Base-by-base conservation (phyloP, 2,329 filamentous ascomycete genomes). In the Fusarium nelsonii region DNA sequence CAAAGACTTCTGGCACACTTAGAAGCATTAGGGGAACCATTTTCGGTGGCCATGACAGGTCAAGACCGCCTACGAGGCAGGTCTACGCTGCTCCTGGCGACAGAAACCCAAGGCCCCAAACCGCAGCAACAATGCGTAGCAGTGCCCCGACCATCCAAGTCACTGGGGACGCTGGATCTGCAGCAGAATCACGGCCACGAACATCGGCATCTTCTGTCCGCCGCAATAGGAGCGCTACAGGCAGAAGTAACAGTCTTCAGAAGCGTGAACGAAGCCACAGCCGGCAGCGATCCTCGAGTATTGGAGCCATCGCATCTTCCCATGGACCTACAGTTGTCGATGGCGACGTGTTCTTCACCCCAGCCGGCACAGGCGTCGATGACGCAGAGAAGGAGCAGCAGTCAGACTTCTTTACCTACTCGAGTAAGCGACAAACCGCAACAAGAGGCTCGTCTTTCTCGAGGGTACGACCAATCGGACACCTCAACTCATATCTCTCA, bases 1-100 rank as follows among this genome's bases (percentile, higher is more conserved):
- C 92, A 5, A 90, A 89, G 76, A 93, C 93, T 8, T 87, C 89
- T 8, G 92, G 90, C 16, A 94, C 92, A 1, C 81, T 90, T 39
- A 88, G 87, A 71, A 92, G 88, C 75, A 83, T 92, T 68, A 88
- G 85, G 68, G 90, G 91, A 28, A 96, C 92, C 78, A 90, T 97
- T 30, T 94, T 97, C 76, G 90, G 91, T n/a, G 83, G 86, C 51
- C 82, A 81, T 50, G 83, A 84, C 39, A 80, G 83, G 65, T 81
- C 79, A 37, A 78, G 78, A 69, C 77, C 81, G 68, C 79, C 80
- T 79, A 82, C 76, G 73, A 83, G 77, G 74, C 78, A 77, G 51
- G 73, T 78, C 23, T 82, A 79, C 63, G 75, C 76, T 9, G 63
- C 74, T n/a, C 74, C 74, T 7, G 74, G 73, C 23, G 82, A 83